These are phyloP conservation scores for Salvia rosmarinus DNA, from an alignment of 257 asterid genomes.

Conservation along the genomic window DNA sequence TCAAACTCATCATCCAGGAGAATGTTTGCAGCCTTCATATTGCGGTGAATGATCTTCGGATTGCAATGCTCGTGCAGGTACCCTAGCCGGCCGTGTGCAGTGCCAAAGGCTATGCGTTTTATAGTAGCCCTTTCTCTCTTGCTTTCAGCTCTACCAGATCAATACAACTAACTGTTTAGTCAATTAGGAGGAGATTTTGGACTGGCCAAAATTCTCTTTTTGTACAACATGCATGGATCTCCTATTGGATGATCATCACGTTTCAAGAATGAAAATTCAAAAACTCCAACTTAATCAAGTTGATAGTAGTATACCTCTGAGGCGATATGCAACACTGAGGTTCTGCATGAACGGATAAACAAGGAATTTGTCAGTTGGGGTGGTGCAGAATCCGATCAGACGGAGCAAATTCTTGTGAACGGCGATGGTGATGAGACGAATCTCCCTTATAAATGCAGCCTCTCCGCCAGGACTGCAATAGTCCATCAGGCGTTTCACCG, in stretches of 20 bases:
- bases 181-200: no score
- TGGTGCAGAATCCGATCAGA: slow-evolving; percentile 77
- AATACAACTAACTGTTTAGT: no score
- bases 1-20: slow-evolving; percentile 77
- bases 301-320: slow-evolving; percentile 62
- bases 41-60: slow-evolving; percentile 89
- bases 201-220: no score
- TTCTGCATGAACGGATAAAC: slow-evolving; percentile 93
- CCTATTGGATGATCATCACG: no score
- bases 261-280: no score
- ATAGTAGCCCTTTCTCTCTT: slow-evolving; percentile 73
- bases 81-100: slow-evolving; percentile 92
- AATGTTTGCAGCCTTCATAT: slow-evolving; percentile 90
- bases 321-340: slow-evolving; percentile 85
- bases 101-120: slow-evolving; percentile 78
- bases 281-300: no score
- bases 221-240: no score
- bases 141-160: slow-evolving; percentile 59
- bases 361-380: slow-evolving; percentile 74
- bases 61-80: slow-evolving; percentile 90
- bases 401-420: slow-evolving; percentile 83
- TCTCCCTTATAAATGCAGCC: slow-evolving; percentile 83
- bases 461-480: slow-evolving; percentile 85
- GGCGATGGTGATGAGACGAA: slow-evolving; percentile 81
- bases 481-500: slow-evolving; percentile 79